A percentile compares a stretch with the other conserved stretches of the same genome.
Conservation (phyloP, 176 grass and related monocot species). For the Triticum aestivum region DNA sequence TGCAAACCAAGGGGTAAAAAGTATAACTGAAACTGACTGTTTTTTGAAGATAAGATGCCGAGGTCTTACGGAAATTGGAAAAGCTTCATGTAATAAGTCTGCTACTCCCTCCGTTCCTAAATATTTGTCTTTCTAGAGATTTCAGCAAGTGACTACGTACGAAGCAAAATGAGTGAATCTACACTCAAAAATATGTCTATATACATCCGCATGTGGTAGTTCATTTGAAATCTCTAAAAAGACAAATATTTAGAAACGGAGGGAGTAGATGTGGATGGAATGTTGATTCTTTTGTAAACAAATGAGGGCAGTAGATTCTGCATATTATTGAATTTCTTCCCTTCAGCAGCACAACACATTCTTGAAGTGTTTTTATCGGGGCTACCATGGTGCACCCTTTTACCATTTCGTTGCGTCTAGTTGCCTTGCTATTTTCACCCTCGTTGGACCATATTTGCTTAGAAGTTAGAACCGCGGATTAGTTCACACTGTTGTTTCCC, state of each 20-base stretch:
- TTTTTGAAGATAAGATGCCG: constrained; percentile 1
- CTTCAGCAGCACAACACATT: neutral
- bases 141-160: no score
- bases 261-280: neutral
- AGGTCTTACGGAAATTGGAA: neutral
- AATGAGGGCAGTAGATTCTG: neutral
- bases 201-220: no score
- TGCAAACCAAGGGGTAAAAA: neutral
- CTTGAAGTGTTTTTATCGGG: no score
- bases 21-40: neutral
- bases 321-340: constrained; percentile 7
- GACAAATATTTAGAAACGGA: no score
- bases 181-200: no score
- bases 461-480: neutral
- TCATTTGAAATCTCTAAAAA: no score
- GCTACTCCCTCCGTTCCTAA: no score
- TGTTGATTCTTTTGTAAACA: neutral
- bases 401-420: neutral
- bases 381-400: neutral
- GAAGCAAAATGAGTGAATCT: no score
- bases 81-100: neutral
- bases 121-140: no score
- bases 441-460: neutral
- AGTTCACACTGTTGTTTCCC: neutral
- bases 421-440: neutral